Evolutionary conservation across 176 grass and related monocot genomes (phyloP).

Genomic region (Triticum urartu): DNA sequence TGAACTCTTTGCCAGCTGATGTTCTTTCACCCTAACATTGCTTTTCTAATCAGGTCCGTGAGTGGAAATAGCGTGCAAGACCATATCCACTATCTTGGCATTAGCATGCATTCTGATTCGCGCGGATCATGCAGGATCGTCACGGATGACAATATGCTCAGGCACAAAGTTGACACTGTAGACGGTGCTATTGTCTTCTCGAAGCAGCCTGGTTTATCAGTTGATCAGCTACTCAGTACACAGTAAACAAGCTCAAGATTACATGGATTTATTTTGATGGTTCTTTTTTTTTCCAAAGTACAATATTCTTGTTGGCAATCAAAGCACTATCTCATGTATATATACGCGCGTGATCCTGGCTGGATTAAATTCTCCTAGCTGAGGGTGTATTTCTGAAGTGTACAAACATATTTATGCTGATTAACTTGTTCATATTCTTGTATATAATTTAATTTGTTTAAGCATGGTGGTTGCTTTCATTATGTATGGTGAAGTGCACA

Average conservation of each 20-base stretch:
- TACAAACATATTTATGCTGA: not conserved
- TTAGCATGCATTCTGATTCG: slow-evolving; percentile 61
- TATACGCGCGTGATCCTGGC: not conserved
- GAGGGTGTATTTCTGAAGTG: not conserved
- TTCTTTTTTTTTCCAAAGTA: slow-evolving; percentile 2
- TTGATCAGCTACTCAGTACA: slow-evolving; percentile 18
- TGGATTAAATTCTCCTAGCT: slow-evolving; percentile 11
- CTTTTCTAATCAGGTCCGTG: slow-evolving; percentile 53
- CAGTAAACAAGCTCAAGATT: slow-evolving; percentile 30
- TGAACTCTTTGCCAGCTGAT: not conserved
- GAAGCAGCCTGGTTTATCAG: slow-evolving; percentile 36
- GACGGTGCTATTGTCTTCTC: slow-evolving; percentile 49
- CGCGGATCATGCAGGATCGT: slow-evolving; percentile 65
- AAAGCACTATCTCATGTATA: not conserved
- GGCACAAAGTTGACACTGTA: slow-evolving; percentile 33
- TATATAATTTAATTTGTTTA: slow-evolving; percentile 23
- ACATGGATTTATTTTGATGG: not conserved
- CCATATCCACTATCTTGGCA: slow-evolving; percentile 61
- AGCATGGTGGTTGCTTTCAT: not conserved
- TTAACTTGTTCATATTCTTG: slow-evolving; percentile 7
- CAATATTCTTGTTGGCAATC: not conserved
- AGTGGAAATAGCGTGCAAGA: slow-evolving; percentile 71
- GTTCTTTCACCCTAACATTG: not conserved
- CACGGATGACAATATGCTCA: slow-evolving; percentile 31
- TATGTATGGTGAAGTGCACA: not conserved